Conservation (phyloP, 2,329 filamentous ascomycete species). For the Xylaria digitata region DNA sequence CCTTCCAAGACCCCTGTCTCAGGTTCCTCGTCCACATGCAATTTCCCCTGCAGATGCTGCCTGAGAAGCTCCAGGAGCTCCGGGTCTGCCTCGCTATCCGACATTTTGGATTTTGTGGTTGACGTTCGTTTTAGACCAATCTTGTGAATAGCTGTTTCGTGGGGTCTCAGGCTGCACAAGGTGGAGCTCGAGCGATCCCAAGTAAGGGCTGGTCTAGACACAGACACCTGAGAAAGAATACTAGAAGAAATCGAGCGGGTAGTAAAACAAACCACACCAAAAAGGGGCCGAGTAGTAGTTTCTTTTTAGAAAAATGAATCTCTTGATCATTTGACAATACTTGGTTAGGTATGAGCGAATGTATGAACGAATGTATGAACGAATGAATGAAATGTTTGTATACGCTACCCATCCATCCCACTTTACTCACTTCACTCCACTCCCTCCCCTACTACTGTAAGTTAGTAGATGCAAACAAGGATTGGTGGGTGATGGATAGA, state of each 20-base stretch:
- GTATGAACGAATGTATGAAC: too few species aligned
- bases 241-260: neutral
- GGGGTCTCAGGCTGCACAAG: constrained; percentile 16
- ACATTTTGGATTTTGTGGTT: constrained; percentile 65
- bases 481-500: neutral
- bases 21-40: constrained; percentile 66
- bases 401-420: constrained; percentile 5
- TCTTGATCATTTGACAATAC: constrained; percentile 12
- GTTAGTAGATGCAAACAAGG: too few species aligned
- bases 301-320: neutral
- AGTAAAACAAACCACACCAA: too few species aligned
- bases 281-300: neutral
- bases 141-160: constrained; percentile 18
- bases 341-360: neutral
- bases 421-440: neutral
- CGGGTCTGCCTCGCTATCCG: constrained; percentile 89
- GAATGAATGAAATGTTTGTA: neutral
- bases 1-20: constrained; percentile 85
- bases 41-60: constrained; percentile 76
- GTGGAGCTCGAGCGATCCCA: constrained; percentile 21
- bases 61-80: constrained; percentile 89
- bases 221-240: neutral
- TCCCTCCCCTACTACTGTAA: too few species aligned
- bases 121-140: constrained; percentile 11
- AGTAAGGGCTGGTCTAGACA: neutral